These are phyloP conservation scores for Cucurbita ficifolia DNA, from an alignment of 306 rosid genomes.

Conservation along the genomic window DNA sequence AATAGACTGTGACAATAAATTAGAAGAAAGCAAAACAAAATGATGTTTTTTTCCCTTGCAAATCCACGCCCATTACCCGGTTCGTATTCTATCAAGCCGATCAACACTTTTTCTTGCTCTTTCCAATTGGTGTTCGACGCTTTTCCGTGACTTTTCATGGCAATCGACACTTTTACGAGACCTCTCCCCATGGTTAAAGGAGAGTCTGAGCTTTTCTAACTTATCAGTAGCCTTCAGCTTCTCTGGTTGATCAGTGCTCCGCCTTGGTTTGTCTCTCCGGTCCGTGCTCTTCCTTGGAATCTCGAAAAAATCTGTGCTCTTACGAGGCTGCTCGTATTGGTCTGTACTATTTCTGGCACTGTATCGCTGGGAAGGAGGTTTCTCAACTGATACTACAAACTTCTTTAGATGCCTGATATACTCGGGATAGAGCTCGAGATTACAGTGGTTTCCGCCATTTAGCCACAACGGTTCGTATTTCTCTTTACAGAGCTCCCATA, in stretches of 20 bases:
- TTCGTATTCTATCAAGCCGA: slow-evolving; percentile 42
- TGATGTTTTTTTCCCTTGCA: slow-evolving; percentile 7
- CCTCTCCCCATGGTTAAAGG: slow-evolving; percentile 40
- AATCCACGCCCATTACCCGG: slow-evolving; percentile 25
- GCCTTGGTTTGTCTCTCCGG: slow-evolving; percentile 53
- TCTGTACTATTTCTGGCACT: slow-evolving; percentile 38
- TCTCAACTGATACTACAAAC: slow-evolving; percentile 41
- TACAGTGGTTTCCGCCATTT: slow-evolving; percentile 57
- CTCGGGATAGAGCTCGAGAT: slow-evolving; percentile 55
- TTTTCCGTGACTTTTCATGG: slow-evolving; percentile 53
- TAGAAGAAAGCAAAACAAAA: slow-evolving; percentile 4
- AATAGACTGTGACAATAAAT: slow-evolving; percentile 16
- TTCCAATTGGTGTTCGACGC: slow-evolving; percentile 42
- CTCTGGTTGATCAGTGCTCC: slow-evolving; percentile 48
- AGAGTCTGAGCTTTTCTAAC: slow-evolving; percentile 36
- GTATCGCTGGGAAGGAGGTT: slow-evolving; percentile 38
- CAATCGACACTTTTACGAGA: slow-evolving; percentile 53
- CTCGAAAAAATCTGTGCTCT: slow-evolving; percentile 46
- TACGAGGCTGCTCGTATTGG: slow-evolving; percentile 45
- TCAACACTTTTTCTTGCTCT: slow-evolving; percentile 52
- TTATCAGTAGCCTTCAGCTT: slow-evolving; percentile 35
- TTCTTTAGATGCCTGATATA: slow-evolving; percentile 51
- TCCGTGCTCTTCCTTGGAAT: slow-evolving; percentile 48
- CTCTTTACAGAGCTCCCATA: slow-evolving; percentile 62
- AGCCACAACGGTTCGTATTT: slow-evolving; percentile 66